Conservation (phyloP, 2,329 filamentous ascomycete species). For the Scedosporium apiospermum region DNA sequence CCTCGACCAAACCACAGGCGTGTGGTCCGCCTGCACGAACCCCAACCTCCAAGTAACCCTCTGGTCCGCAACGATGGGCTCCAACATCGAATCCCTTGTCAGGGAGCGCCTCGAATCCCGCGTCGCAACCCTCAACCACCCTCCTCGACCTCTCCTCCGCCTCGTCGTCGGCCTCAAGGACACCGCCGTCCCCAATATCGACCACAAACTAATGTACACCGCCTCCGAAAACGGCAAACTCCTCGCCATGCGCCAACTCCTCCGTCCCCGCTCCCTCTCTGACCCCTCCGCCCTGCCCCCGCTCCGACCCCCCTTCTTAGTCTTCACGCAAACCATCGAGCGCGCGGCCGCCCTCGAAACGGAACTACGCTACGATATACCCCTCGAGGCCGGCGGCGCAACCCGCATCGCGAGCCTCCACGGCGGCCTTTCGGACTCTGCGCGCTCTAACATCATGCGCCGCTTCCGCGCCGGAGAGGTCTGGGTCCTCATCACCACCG, state of each 20-base stretch:
- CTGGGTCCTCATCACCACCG: constrained; percentile 94
- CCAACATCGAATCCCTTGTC: constrained; percentile 75
- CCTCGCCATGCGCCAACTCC: constrained; percentile 77
- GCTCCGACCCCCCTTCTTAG: constrained; percentile 79
- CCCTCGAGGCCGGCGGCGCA: constrained; percentile 74
- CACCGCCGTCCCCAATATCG: constrained; percentile 84
- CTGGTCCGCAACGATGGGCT: constrained; percentile 97
- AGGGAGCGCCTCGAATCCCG: constrained; percentile 55
- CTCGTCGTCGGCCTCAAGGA: constrained; percentile 96
- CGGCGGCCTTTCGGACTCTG: constrained; percentile 68
- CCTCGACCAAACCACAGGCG: constrained; percentile 72
- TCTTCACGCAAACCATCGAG: constrained; percentile 94
- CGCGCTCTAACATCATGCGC: constrained; percentile 74
- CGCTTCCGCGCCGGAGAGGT: constrained; percentile 85
- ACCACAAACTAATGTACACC: constrained; percentile 81
- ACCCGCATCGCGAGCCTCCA: constrained; percentile 84
- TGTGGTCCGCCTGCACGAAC: constrained; percentile 73
- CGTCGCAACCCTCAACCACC: constrained; percentile 25
- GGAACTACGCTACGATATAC: constrained; percentile 91
- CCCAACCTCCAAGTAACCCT: constrained; percentile 64
- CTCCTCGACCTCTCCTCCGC: constrained; percentile 54
- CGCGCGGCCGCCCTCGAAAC: constrained; percentile 79
- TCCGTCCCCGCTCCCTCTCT: constrained; percentile 54
- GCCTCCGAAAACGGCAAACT: constrained; percentile 92
- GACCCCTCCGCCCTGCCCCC: constrained; percentile 40